Evolutionary conservation across 1,284 basidiomycete genomes (phyloP), one percentile per base, ranked within the genome.

Genomic region (Baeospora myosura): DNA sequence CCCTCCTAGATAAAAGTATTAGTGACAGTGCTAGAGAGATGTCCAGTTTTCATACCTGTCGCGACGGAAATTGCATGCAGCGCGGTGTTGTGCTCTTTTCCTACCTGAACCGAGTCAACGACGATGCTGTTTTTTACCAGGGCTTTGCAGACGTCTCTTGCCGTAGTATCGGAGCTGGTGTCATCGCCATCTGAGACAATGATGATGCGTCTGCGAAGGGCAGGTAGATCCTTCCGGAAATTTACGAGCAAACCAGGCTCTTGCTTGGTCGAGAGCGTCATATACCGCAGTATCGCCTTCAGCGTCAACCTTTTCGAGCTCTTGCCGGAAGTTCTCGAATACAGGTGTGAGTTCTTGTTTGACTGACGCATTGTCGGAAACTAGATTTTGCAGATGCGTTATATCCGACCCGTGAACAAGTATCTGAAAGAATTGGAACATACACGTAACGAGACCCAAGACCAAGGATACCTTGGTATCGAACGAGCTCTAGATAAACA

Each of bases 81-180:
- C 23, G 34, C 42, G 0, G n/a, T 29, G 25, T 54, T 49, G 12
- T 42, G 45, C 5, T 4, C 20, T 6, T 39, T 14, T 10, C 56
- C 56, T 6, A 58, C 55, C 40, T 58, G 56, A 11, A 57, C 55
- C 0, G 55, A 58, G 36, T 58, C 57, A 3, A 58, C 57, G 4
- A 51, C 42, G 18, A 58, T 45, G 0, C 39, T 38, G 16, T 47
- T 45, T 14, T 44, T 40, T 23, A 54, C 49, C 6, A 57, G 29
- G 1, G 47, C 43, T 7, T 30, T 30, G 22, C 47, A 49, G 8
- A 52, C 47, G 16, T 52, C 45, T 14, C 32, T 22, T 0, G 50
- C 35, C 0, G 45, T 26, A 3, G 20, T 31, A 22, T 31, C 29
- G 1, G 54, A 57, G 37, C 42, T 50, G 18, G 57, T 58, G 33